Evolutionary conservation across 331 rosid species (phyloP).

Genomic region (Saraca asoca): DNA sequence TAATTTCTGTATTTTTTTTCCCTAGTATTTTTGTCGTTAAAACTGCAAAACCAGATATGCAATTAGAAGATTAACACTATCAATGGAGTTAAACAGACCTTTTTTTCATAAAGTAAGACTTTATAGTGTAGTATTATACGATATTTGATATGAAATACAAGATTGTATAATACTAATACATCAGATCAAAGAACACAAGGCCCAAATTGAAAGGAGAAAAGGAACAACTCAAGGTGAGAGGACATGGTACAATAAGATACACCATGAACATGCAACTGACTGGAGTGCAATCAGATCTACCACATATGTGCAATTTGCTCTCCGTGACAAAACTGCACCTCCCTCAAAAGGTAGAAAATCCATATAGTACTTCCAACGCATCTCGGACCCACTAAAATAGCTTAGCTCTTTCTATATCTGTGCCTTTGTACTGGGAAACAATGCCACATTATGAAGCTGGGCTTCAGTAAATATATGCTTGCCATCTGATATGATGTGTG

Average conservation of each 20-base stretch:
- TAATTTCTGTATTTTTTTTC: too few relatives aligned
- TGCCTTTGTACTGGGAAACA: constrained; percentile 40
- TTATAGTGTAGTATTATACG: too few relatives aligned
- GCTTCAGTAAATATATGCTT: constrained; percentile 32
- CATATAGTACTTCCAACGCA: constrained; percentile 43
- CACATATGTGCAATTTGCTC: constrained; percentile 31
- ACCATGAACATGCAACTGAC: constrained; percentile 18
- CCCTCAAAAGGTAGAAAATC: constrained; percentile 45
- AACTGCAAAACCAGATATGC: too few relatives aligned
- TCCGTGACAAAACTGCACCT: constrained; percentile 27
- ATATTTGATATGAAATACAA: too few relatives aligned
- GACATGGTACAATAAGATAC: constrained; percentile 39
- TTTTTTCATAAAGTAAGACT: too few relatives aligned
- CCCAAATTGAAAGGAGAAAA: not conserved
- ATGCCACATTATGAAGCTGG: constrained; percentile 31
- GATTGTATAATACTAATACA: too few relatives aligned
- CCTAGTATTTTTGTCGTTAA: too few relatives aligned
- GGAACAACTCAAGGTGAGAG: constrained; percentile 37
- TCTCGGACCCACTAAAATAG: constrained; percentile 39
- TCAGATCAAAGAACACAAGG: too few relatives aligned
- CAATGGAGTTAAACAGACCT: too few relatives aligned
- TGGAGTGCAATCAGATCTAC: constrained; percentile 37
- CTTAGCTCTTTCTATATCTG: constrained; percentile 39
- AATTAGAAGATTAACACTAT: too few relatives aligned
- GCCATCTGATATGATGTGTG: constrained; percentile 29